Conservation (phyloP, 352 stramenopile species). For the Phytophthora syringae region DNA sequence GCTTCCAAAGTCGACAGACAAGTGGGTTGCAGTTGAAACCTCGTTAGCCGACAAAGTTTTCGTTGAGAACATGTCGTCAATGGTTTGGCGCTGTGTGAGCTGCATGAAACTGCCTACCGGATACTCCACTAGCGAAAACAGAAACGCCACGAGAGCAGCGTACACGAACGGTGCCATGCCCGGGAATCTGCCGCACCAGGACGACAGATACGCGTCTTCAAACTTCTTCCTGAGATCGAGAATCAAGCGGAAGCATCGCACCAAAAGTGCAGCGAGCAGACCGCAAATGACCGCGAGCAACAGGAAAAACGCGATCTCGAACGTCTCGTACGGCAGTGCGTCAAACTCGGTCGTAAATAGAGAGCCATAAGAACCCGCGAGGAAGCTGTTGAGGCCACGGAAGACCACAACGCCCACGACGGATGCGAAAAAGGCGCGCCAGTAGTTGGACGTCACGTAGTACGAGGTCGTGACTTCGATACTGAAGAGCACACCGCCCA, state of each 20-base stretch:
- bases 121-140: conserved; percentile 78
- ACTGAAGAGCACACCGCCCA: conserved; percentile 81
- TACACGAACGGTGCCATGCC: conserved; percentile 66
- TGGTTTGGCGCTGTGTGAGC: conserved; percentile 73
- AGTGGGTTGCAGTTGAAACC: conserved; percentile 32
- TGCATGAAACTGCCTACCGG: conserved; percentile 84
- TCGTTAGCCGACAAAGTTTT: conserved; percentile 54
- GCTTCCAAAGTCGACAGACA: conserved; percentile 49
- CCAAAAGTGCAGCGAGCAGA: conserved; percentile 82
- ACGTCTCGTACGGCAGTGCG: conserved; percentile 71
- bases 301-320: conserved; percentile 81
- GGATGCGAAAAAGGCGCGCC: conserved; percentile 90
- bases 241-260: conserved; percentile 65
- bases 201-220: conserved; percentile 37
- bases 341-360: conserved; percentile 86
- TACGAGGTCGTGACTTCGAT: conserved; percentile 88
- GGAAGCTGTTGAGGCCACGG: conserved; percentile 67
- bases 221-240: conserved; percentile 48
- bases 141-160: conserved; percentile 64
- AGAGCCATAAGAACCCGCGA: conserved; percentile 64
- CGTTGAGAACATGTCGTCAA: conserved; percentile 89
- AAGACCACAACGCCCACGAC: conserved; percentile 89
- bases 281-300: conserved; percentile 85
- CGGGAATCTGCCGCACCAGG: conserved; percentile 29
- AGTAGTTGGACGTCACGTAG: conserved; percentile 92